Base-by-base conservation (phyloP, 1,284 basidiomycete species). In the Malassezia slooffiae region DNA sequence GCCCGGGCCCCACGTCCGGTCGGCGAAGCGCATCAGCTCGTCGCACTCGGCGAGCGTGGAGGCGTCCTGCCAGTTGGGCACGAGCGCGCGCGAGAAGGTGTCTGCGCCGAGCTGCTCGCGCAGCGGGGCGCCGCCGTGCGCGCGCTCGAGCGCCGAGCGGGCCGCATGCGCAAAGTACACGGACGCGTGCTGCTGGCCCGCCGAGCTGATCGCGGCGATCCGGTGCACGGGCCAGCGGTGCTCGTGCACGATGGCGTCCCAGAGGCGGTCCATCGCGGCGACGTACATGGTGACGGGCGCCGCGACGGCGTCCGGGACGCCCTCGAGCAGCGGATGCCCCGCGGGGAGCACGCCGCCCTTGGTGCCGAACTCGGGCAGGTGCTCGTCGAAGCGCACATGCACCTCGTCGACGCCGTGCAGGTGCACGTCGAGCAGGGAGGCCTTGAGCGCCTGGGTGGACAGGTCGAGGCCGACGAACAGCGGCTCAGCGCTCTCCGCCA, bases 11-110 rank as follows among this genome's bases (percentile, higher is more conserved):
- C 21, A 44, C 23, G 28, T 16, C 15, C 15, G 17, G 4, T 34
- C 28, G 12, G 46, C 46, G 7, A 9, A 22, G 6, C n/a, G 35
- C 35, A 39, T 83, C 29, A 89, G 72, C 38, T 75, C 76, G 36
- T 72, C 73, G 60, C 86, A 90, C 56, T 88, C 84, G 24, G 72
- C 68, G 0, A 77, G 79, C 0, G 86, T 90, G 0, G 84, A 86
- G 0, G 83, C 86, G 71, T 90, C 87, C 70, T 90, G 86, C 87
- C 87, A 90, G 63, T 89, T 90, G 12, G 86, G 86, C 1, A 83
- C 78, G 49, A 77, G 75, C 2, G 73, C 73, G 15, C 80, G 72
- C 4, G 84, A 81, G 70, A 90, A 88, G 0, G 83, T 82, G 6
- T 19, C 50, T 1, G 59, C 58, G 0, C 78, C 78, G 2, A 75